Conservation (phyloP, 2,329 filamentous ascomycete genomes). For the Clonostachys sp. region DNA sequence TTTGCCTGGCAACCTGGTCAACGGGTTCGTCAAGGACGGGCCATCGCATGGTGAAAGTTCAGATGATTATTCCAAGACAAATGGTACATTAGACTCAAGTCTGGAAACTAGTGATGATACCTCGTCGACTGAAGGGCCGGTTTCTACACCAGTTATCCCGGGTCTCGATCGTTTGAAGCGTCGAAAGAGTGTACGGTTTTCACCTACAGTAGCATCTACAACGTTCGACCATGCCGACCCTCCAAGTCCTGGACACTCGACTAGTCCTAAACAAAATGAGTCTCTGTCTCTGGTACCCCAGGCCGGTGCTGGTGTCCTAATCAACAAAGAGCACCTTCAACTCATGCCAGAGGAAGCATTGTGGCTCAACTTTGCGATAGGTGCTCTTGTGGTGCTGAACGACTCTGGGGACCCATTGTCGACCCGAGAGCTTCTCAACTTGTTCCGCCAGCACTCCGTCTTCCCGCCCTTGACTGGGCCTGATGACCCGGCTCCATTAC, state of each 20-base stretch:
- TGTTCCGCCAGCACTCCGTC: constrained; percentile 67
- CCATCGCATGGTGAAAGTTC: not conserved
- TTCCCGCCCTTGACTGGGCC: constrained; percentile 51
- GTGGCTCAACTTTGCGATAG: constrained; percentile 80
- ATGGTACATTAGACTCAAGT: not conserved
- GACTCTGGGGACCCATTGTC: constrained; percentile 44
- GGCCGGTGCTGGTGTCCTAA: constrained; percentile 14
- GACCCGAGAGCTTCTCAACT: constrained; percentile 52
- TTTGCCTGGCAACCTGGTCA: constrained; percentile 7
- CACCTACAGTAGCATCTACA: constrained; percentile 60
- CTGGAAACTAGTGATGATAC: not conserved
- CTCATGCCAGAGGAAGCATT: constrained; percentile 87
- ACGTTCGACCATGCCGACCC: constrained; percentile 51
- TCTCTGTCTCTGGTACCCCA: not conserved
- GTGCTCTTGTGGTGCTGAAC: constrained; percentile 58
- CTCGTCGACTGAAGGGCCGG: too few relatives aligned
- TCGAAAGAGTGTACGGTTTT: constrained; percentile 67
- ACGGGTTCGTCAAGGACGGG: not conserved
- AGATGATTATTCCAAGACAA: not conserved
- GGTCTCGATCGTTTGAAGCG: constrained; percentile 22
- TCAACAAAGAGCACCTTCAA: constrained; percentile 79
- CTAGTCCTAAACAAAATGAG: too few relatives aligned
- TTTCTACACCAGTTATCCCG: not conserved
- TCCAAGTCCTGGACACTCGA: constrained; percentile 35
- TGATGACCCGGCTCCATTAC: constrained; percentile 40